A percentile compares a stretch with the other conserved stretches of the same genome.
Evolutionary conservation across 768 basidiomycete species (phyloP).

Genomic region (Goffeauzyma gilvescens): DNA sequence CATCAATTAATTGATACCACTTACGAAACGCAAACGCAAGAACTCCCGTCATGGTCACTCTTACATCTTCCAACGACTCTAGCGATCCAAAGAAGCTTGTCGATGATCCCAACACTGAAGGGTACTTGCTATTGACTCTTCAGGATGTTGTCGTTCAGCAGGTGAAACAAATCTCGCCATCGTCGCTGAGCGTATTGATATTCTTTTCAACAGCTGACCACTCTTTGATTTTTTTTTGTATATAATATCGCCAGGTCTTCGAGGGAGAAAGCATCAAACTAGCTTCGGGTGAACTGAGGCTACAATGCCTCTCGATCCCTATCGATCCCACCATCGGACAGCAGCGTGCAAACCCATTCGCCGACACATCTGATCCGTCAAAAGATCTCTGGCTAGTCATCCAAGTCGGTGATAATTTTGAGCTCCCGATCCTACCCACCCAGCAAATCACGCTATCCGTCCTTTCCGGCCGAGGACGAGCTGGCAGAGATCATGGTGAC

Average conservation of each 20-base stretch:
- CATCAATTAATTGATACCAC: too few species aligned
- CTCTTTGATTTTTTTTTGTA: neutral
- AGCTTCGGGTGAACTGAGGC: conserved; percentile 25
- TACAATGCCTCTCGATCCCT: conserved; percentile 40
- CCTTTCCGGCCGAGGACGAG: conserved; percentile 29
- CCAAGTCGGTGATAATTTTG: conserved; percentile 38
- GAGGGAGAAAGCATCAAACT: conserved; percentile 19
- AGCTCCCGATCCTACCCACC: conserved; percentile 45
- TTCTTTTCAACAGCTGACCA: neutral
- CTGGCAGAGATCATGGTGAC: conserved; percentile 10
- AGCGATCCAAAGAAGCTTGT: too few species aligned
- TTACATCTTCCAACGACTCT: too few species aligned
- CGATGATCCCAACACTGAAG: conserved; percentile 21
- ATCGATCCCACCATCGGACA: conserved; percentile 23
- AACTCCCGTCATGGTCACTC: too few species aligned
- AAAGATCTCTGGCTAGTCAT: conserved; percentile 52
- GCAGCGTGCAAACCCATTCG: conserved; percentile 27
- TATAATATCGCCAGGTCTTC: conserved; percentile 11
- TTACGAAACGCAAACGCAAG: too few species aligned
- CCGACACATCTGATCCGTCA: conserved; percentile 30
- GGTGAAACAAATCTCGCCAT: conserved; percentile 21
- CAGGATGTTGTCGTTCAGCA: conserved; percentile 17
- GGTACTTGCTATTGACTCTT: conserved; percentile 28
- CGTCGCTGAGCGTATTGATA: neutral
- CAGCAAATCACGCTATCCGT: too few species aligned